These are phyloP conservation scores for Emmonsiellopsis sp. DNA, from an alignment of 2,329 filamentous ascomycete genomes.

Conservation along the genomic window DNA sequence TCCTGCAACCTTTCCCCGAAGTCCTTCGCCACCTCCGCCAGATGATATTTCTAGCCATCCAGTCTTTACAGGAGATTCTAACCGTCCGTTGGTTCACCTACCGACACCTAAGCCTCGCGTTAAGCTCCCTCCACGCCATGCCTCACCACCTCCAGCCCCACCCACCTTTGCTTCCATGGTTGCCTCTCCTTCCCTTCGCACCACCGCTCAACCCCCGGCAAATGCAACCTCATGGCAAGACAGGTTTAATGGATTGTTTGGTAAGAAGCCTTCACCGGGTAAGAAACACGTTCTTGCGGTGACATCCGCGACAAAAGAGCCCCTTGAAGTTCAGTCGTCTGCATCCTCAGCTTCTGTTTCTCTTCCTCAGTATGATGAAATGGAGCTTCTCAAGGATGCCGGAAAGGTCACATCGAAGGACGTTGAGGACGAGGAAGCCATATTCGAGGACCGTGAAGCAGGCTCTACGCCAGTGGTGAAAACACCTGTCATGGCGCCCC, in stretches of 20 bases:
- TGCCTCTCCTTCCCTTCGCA: slow-evolving; percentile 28
- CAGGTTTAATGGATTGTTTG: slow-evolving; percentile 67
- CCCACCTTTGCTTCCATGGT: slow-evolving; percentile 37
- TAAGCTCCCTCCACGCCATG: slow-evolving; percentile 58
- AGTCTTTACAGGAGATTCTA: slow-evolving; percentile 41
- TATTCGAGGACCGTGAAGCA: slow-evolving; percentile 73
- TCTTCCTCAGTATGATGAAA: slow-evolving; percentile 42
- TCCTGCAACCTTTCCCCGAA: slow-evolving; percentile 25
- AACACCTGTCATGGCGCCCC: slow-evolving; percentile 54
- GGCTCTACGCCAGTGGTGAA: slow-evolving; percentile 64
- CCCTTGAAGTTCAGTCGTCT: slow-evolving; percentile 48
- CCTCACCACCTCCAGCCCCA: slow-evolving; percentile 33
- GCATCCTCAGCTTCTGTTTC: slow-evolving; percentile 58
- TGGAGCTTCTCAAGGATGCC: slow-evolving; percentile 28
- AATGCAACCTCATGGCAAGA: slow-evolving; percentile 61
- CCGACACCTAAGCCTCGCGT: slow-evolving; percentile 62
- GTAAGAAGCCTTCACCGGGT: slow-evolving; percentile 46
- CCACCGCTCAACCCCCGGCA: slow-evolving; percentile 33
- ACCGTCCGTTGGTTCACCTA: slow-evolving; percentile 47
- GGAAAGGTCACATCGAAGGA: slow-evolving; percentile 51
- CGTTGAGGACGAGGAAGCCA: slow-evolving; percentile 69
- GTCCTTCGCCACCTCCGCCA: slow-evolving; percentile 46
- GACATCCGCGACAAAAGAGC: slow-evolving; percentile 58
- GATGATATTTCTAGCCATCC: slow-evolving; percentile 48
- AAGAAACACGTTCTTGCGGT: slow-evolving; percentile 50